phyloP scores from a whole-genome alignment of 441 rosid species.

The Sinapis alba region DNA sequence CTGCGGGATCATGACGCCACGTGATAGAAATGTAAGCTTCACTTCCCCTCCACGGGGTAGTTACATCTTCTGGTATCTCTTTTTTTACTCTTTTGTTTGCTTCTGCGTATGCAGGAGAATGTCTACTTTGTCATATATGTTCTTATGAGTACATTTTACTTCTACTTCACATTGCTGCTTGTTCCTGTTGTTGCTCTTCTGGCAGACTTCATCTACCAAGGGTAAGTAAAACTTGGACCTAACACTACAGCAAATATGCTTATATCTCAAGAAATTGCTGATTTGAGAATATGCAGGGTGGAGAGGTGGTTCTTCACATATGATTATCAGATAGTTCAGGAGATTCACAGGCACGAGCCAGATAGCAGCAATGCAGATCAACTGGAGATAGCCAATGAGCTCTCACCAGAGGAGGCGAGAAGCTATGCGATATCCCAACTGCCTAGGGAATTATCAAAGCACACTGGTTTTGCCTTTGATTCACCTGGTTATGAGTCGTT shows the following conservation, averaged over 20 bases:
- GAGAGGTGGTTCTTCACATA: slow-evolving; percentile 90
- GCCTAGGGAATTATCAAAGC: slow-evolving; percentile 86
- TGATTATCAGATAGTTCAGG: slow-evolving; percentile 91
- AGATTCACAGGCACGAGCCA: slow-evolving; percentile 75
- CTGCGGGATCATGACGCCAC: slow-evolving; percentile 60
- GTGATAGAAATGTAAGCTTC: slow-evolving; percentile 71
- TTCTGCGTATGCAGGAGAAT: slow-evolving; percentile 72
- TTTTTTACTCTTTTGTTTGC: slow-evolving; percentile 54
- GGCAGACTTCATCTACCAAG: slow-evolving; percentile 87
- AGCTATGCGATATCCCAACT: slow-evolving; percentile 84
- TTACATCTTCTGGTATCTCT: background rate
- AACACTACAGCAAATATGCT: background rate
- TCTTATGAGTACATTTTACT: slow-evolving; percentile 87
- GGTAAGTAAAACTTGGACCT: slow-evolving; percentile 48
- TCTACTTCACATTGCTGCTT: slow-evolving; percentile 77
- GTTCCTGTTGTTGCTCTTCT: slow-evolving; percentile 90
- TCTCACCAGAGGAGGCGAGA: slow-evolving; percentile 78
- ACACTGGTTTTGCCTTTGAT: slow-evolving; percentile 96
- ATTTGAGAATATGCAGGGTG: slow-evolving; percentile 46
- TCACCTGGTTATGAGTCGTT: slow-evolving; percentile 98
- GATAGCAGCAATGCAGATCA: slow-evolving; percentile 56
- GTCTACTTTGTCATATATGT: slow-evolving; percentile 82
- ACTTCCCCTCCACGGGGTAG: slow-evolving; percentile 48
- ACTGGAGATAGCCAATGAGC: slow-evolving; percentile 61
- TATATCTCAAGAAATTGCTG: background rate